Evolutionary conservation across 2,329 filamentous ascomycete species (phyloP), one percentile per base, ranked within the genome.

Genomic region (Pyrenochaeta sp.): DNA sequence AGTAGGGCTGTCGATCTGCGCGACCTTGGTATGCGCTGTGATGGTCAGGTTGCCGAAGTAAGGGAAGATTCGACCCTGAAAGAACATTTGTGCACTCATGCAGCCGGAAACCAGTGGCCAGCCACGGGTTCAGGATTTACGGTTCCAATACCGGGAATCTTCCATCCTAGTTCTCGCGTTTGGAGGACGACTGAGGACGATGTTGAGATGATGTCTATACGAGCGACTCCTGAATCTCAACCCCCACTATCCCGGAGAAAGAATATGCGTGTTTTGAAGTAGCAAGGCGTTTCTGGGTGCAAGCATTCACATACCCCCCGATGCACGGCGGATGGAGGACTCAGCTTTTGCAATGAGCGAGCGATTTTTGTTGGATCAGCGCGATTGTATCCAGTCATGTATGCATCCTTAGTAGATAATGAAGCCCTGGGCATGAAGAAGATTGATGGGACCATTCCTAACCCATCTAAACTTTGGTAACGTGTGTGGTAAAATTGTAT

Each of bases 201-300:
- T 23, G 36, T 37, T n/a, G 49, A 35, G 39, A 27, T 32, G 9
- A 29, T 46, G 42, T 43, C 15, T 12, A 27, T 35, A n/a, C 43
- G 17, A 36, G 29, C 41, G 32, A 43, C 29, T 10, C 18, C 46
- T 2, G 47, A 23, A 31, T 31, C 45, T 14, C 37, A 30, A 20
- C 42, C 50, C 30, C 23, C 50, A 20, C 31, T 54, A 18, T 14
- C 11, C 11, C 49, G 54, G 31, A 57, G 40, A 45, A 56, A 49
- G 54, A 57, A 50, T 21, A 29, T 49, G 45, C 20, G 21, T 20
- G 29, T 40, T 44, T 42, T 54, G 49, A 46, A 42, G n/a, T 57
- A 54, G 54, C 32, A 37, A 36, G 54, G 49, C 49, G 54, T 53
- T 56, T 40, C 43, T 17, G 36, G 36, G 18, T 4, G 18, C 36